Evolutionary conservation across 2,329 filamentous ascomycete genomes (phyloP), one percentile per base, ranked within the genome.

Genomic region (Colletotrichum shisoi): DNA sequence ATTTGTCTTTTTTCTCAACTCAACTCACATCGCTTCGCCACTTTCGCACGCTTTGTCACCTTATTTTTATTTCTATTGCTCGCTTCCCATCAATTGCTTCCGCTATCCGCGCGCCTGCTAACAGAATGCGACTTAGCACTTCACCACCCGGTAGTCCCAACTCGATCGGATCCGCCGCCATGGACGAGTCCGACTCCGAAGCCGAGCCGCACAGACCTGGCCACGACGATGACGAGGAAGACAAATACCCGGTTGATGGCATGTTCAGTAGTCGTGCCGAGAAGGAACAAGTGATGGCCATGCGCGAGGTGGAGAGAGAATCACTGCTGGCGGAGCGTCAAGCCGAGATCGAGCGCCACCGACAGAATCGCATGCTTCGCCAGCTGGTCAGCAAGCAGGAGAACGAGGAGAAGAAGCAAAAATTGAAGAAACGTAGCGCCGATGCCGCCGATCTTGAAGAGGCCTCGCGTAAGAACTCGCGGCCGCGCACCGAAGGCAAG

Each of bases 281-380:
- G 75, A 94, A 92, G 77, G 85, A 85, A 8, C 84, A 91, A 58
- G 95, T 99, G 69, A 89, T 95, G 85, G 86, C 84, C 63, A 88
- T 97, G 85, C 90, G 93, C 37, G 94, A 98, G 80, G 89, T 98
- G 58, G 89, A 96, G 75, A 91, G 94, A 70, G 95, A 99, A 78
- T 88, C 93, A 75, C 89, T 97, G 51, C 86, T 99, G 7, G 94
- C 93, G 21, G 92, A 96, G 72, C 92, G 95, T 71, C 90, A 91
- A 42, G 88, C 92, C 72, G 89, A 95, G 76, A 89, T 94, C 65
- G 91, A 95, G 74, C 89, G 89, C 59, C 89, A 91, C 72, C 87
- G 91, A 67, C 94, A 97, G 79, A 93, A 95, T 74, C 85, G 89
- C 54, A 88, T 94, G 70, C 85, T 97, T 57, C 91, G 91, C 68